Conservation (phyloP, 78 protist species). For the Mantamonas sphyraenae region DNA sequence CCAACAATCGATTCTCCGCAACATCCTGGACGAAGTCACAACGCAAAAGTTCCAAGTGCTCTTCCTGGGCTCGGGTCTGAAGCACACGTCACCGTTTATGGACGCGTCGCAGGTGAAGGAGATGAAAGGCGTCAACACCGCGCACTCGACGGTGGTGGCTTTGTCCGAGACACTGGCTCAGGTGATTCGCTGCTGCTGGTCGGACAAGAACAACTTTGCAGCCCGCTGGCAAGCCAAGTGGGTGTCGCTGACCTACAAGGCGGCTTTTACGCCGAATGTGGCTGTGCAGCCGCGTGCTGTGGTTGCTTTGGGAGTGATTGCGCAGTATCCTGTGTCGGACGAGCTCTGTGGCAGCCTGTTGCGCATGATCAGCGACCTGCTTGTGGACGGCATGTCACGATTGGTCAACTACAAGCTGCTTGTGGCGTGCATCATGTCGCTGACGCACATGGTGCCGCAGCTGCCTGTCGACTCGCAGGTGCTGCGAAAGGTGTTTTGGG, state of each 20-base stretch:
- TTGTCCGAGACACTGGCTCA: too few relatives aligned
- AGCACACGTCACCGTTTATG: too few relatives aligned
- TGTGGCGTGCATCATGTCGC: background rate
- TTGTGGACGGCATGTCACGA: background rate
- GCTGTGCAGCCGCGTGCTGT: conserved; percentile 49
- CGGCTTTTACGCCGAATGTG: conserved; percentile 35
- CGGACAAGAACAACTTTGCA: too few relatives aligned
- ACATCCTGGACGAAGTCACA: conserved; percentile 11
- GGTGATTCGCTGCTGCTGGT: too few relatives aligned
- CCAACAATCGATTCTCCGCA: conserved; percentile 9
- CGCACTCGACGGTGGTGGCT: too few relatives aligned
- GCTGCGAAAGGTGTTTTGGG: conserved; percentile 29
- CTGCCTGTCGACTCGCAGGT: background rate
- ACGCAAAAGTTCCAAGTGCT: conserved; percentile 22
- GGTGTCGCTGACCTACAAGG: conserved; percentile 11
- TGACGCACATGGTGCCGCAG: background rate
- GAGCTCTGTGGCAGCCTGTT: conserved; percentile 7
- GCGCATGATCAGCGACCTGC: background rate
- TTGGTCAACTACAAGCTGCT: background rate
- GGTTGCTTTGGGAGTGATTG: conserved; percentile 38
- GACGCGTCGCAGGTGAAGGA: too few relatives aligned
- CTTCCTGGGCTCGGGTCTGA: too few relatives aligned
- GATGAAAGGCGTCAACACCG: too few relatives aligned
- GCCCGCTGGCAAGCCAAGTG: conserved; percentile 39
- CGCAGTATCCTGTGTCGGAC: conserved; percentile 5